Base-by-base conservation (phyloP, 2,329 filamentous ascomycete species). In the Coniella vitis region DNA sequence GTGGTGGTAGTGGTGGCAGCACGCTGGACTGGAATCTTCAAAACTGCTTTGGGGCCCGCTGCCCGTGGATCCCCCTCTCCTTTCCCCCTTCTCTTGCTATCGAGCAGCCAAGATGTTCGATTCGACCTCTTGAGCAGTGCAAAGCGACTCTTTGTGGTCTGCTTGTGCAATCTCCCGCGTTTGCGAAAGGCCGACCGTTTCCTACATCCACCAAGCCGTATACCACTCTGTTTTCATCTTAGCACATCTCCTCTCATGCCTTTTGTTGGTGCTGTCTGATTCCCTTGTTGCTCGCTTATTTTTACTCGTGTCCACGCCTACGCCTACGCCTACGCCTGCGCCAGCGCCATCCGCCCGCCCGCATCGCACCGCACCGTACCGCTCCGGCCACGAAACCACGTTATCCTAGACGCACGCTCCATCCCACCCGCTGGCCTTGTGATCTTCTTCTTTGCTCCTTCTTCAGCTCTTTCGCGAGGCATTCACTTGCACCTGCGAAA, bases 111-210 rank as follows among this genome's bases (percentile, higher is more conserved):
- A 69, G 64, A 78, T 79, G 74, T 75, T 75, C 71, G 71, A 70
- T 65, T 71, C 60, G 62, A 67, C 66, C 68, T 68, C 76, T 64
- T 78, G 59, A 71, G 70, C 71, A 63, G 64, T 65, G 62, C 58
- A 68, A 69, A 71, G 70, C 74, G 73, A 74, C 74, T 75, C 67
- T 66, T 63, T 59, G 70, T 70, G 76, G 74, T 78, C 74, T 75
- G 74, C 74, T 76, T 68, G 62, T 61, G 58, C 61, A 57, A 61
- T 14, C 22, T 58, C 55, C 56, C 56, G n/a, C n/a, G 57, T 47
- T 55, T 55, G 43, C 38, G 25, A 29, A 44, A 42, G 32, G 38
- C 42, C 44, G 38, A 56, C 50, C 52, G 4, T 17, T 37, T 20
- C 44, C 21, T 25, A 13, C 32, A n/a, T n/a, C n/a, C n/a, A n/a